phyloP scores from a whole-genome alignment of 495 filamentous ascomycete species.

The Daldinia grandis region DNA sequence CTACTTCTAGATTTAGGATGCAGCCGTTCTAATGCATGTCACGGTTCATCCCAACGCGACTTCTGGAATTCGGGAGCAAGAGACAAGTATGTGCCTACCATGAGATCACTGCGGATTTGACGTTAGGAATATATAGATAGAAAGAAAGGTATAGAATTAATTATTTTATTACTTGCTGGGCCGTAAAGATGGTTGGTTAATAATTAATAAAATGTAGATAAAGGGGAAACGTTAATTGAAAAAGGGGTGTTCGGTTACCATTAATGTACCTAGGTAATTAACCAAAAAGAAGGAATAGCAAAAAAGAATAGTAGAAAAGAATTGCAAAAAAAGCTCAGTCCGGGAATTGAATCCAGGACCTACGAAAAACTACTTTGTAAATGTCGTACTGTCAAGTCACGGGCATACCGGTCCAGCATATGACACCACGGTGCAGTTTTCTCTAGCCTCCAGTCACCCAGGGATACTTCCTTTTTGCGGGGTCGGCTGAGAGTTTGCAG shows the following conservation, averaged over 20 bases:
- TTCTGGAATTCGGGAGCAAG: neutral
- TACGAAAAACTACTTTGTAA: constrained; percentile 10
- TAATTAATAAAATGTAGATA: neutral
- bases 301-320: neutral
- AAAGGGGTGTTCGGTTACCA: neutral
- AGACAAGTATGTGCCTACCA: neutral
- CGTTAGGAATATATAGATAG: too few relatives aligned
- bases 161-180: too few relatives aligned
- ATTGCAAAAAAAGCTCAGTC: constrained; percentile 1
- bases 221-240: neutral
- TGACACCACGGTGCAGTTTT: constrained; percentile 4
- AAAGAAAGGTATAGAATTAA: too few relatives aligned
- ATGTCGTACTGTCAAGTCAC: constrained; percentile 6
- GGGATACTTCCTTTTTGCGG: constrained; percentile 10
- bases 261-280: too few relatives aligned
- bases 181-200: too few relatives aligned
- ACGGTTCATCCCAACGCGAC: neutral
- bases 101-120: neutral
- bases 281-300: neutral
- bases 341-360: neutral
- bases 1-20: neutral
- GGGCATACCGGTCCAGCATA: constrained; percentile 15
- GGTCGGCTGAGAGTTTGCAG: constrained; percentile 1
- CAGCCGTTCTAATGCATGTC: neutral
- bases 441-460: constrained; percentile 20